A percentile compares a stretch with the other conserved stretches of the same genome.
phyloP scores from a whole-genome alignment of 129 eudicot genomes.

The Deinandra increscens region DNA sequence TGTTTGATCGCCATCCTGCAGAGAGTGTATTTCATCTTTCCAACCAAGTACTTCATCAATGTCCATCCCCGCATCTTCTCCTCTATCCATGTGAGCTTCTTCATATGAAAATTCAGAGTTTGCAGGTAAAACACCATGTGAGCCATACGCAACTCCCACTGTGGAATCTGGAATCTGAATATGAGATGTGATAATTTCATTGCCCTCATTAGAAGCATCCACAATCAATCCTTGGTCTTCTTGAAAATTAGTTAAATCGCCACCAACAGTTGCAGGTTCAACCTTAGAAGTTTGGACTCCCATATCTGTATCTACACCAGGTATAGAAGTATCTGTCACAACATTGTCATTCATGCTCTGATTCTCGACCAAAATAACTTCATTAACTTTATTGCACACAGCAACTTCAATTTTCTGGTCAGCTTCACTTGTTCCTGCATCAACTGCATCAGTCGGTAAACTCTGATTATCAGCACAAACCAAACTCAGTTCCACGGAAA shows the following conservation, averaged over 20 bases:
- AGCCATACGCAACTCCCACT: conserved; percentile 1
- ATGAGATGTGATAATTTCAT: background rate
- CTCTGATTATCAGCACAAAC: conserved; percentile 19
- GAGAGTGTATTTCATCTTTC: conserved; percentile 27
- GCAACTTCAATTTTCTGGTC: conserved; percentile 17
- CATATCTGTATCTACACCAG: background rate
- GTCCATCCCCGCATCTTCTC: conserved; percentile 38
- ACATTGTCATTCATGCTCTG: background rate
- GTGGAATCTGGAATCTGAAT: conserved; percentile 15
- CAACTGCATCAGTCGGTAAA: conserved; percentile 11
- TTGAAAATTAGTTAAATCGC: background rate
- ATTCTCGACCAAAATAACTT: conserved; percentile 8
- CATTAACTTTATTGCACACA: conserved; percentile 7
- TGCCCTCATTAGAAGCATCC: background rate
- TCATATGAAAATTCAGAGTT: background rate
- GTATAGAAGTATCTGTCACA: conserved; percentile 17
- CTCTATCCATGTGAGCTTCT: conserved; percentile 21
- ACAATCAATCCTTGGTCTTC: conserved; percentile 18
- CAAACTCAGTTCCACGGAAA: conserved; percentile 13
- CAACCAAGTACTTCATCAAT: conserved; percentile 45
- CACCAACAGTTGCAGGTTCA: too few species aligned
- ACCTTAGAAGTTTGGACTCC: background rate
- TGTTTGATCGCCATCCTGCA: conserved; percentile 11
- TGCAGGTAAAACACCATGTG: background rate
- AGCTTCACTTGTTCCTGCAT: conserved; percentile 17